Evolutionary conservation across 768 basidiomycete species (phyloP).

Genomic region (Tulasnella sp.): DNA sequence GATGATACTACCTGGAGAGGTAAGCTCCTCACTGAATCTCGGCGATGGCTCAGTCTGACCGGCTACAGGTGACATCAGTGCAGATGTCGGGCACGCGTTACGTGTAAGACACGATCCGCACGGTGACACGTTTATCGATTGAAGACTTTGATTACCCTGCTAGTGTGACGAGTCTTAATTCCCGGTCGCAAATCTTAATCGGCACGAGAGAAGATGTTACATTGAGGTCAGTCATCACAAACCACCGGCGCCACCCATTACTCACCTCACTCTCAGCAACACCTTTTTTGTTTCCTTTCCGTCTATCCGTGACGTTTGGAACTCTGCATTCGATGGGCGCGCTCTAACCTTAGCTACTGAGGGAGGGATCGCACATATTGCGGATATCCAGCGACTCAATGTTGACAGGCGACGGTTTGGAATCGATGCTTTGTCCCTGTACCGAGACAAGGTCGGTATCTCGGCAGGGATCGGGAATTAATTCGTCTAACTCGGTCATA

Average conservation of each 20-base stretch:
- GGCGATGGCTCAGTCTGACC: not conserved
- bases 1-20: not conserved
- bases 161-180: slow-evolving; percentile 14
- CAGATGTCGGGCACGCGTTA: not conserved
- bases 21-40: not conserved
- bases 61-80: slow-evolving; percentile 17
- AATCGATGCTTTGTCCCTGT: slow-evolving; percentile 18
- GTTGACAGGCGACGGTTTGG: slow-evolving; percentile 13
- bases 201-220: slow-evolving; percentile 17
- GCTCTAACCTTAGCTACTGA: slow-evolving; percentile 24
- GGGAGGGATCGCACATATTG: slow-evolving; percentile 24
- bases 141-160: not conserved
- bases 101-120: not conserved
- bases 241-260: not conserved
- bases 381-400: not conserved
- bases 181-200: not conserved
- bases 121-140: not conserved
- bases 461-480: too few species aligned
- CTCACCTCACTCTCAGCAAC: not conserved
- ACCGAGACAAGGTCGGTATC: slow-evolving; percentile 8
- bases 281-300: slow-evolving; percentile 20
- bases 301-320: slow-evolving; percentile 26
- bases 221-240: not conserved
- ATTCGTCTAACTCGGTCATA: not conserved
- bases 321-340: slow-evolving; percentile 27